Conservation (phyloP, 129 eudicot genomes). For the Dittrichia graveolens region DNA sequence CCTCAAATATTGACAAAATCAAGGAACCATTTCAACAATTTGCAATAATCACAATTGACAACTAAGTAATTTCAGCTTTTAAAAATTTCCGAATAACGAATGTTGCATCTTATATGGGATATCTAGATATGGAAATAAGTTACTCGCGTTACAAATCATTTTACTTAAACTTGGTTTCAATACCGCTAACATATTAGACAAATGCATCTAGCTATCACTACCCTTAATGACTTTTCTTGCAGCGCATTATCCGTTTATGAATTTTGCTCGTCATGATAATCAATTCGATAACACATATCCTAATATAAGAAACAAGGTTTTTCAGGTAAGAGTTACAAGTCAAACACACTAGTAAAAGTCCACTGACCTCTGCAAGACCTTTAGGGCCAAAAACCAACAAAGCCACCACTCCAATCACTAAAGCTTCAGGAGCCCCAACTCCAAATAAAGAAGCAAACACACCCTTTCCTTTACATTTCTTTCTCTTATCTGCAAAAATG, state of each 20-base stretch:
- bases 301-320: background rate
- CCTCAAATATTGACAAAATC: background rate
- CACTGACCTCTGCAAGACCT: conserved; percentile 95
- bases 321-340: background rate
- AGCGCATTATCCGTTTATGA: background rate
- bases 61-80: background rate
- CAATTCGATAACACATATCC: background rate
- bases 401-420: conserved; percentile 97
- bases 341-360: conserved; percentile 5
- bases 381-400: conserved; percentile 99
- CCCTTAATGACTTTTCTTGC: background rate
- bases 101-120: background rate
- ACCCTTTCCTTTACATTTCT: conserved; percentile 45
- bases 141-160: background rate
- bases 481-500: conserved; percentile 53
- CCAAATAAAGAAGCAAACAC: conserved; percentile 93
- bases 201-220: background rate
- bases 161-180: background rate
- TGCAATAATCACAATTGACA: background rate
- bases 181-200: too few species aligned
- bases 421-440: conserved; percentile 98
- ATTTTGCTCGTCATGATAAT: conserved; percentile 2
- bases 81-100: background rate
- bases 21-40: background rate
- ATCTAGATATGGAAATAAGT: background rate